Conservation (phyloP, 495 filamentous ascomycete species). For the Lentithecium fluviatile region DNA sequence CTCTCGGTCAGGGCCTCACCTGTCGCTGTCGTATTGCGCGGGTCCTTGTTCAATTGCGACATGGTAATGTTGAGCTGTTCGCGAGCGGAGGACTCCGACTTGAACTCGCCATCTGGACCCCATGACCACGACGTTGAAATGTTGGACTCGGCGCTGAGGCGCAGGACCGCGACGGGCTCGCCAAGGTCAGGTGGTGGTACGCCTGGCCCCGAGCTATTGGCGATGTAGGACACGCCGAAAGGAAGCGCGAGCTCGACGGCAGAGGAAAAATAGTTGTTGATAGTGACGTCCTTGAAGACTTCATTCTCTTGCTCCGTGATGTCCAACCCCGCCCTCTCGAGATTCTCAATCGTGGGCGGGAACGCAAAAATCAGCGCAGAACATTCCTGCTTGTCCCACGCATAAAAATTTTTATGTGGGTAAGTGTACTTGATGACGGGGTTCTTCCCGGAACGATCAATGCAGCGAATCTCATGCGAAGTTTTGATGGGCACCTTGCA, state of each 20-base stretch:
- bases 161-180: slow-evolving; percentile 31
- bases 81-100: slow-evolving; percentile 13
- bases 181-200: slow-evolving; percentile 25
- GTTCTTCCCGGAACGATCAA: slow-evolving; percentile 37
- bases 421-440: slow-evolving; percentile 45
- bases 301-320: slow-evolving; percentile 20
- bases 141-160: slow-evolving; percentile 5
- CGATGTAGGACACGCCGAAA: slow-evolving; percentile 30
- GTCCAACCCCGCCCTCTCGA: slow-evolving; percentile 26
- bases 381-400: slow-evolving; percentile 26
- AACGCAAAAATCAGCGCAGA: slow-evolving; percentile 31
- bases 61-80: slow-evolving; percentile 25
- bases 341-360: slow-evolving; percentile 32
- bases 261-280: slow-evolving; percentile 33
- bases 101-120: slow-evolving; percentile 24
- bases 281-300: slow-evolving; percentile 25
- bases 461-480: slow-evolving; percentile 19
- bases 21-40: slow-evolving; percentile 16
- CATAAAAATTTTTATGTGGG: slow-evolving; percentile 16
- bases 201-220: background rate
- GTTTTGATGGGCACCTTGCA: slow-evolving; percentile 20
- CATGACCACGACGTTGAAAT: slow-evolving; percentile 34
- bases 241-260: slow-evolving; percentile 25
- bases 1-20: background rate
- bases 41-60: slow-evolving; percentile 36